Base-by-base conservation (phyloP, 495 filamentous ascomycete genomes). In the Aspergillus sclerotiicarbonarius region DNA sequence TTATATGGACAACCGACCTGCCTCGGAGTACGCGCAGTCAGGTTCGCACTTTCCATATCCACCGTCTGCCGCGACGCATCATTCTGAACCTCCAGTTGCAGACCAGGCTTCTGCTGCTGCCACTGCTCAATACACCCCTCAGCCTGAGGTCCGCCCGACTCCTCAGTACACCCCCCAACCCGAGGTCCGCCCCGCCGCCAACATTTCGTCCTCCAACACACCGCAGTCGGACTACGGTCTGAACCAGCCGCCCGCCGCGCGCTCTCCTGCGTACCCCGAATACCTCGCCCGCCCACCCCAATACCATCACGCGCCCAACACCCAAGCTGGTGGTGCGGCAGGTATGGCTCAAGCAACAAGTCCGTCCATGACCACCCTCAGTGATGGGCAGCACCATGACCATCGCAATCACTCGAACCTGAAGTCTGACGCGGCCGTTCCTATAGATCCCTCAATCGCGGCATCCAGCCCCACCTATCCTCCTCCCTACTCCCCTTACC, bases 401-500 rank as follows among this genome's bases (percentile, higher is more conserved):
- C 74, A 75, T 78, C 77, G 80, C 74, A 78, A 75, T 67, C 78
- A 81, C 67, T 78, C 85, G 70, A 86, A 86, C 79, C 80, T 84
- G 73, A 91, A 90, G 75, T 93, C 91, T 96, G 88, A 96, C 91
- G 82, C 82, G 84, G 87, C 91, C 84, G 84, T 94, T 79, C 92
- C 91, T 89, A 89, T 96, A 97, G 94, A 98, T 95, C 91, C 93
- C 62, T 92, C 91, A 64, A 94, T 97, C 65, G 89, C 94, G 73
- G 87, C 89, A 65, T 87, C 91, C 57, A 96, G 91, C 80, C 91
- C 93, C 52, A 90, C 90, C 61, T 96, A 96, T 68, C 85, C 90
- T 65, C 84, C 87, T 51, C 85, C 84, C 51, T 89, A 96, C 75
- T 90, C 92, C 58, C 90, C 91, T 30, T 97, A 96, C 76, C 85